Evolutionary conservation across 1,284 basidiomycete species (phyloP), one percentile per base, ranked within the genome.

Genomic region (Austroboletus novae-zelandiae): DNA sequence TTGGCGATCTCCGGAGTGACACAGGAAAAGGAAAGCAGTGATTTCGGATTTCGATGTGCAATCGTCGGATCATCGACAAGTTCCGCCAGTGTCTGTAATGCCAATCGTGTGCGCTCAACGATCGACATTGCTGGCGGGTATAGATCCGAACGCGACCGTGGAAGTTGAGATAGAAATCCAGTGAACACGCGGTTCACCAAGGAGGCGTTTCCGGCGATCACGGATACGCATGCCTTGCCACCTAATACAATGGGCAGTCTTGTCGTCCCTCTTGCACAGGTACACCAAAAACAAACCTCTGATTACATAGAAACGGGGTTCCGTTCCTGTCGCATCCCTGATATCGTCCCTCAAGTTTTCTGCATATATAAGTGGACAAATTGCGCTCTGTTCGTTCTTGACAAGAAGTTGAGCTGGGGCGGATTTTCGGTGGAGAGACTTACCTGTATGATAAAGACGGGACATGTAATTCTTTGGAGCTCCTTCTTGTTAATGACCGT

Each of bases 401-500:
- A 29, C 18, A 29, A 56, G 5, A 37, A 53, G 40, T 17, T 55
- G 40, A 50, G 45, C 30, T 18, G 45, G 10, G 35, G 14, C n/a
- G 15, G 35, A 23, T 27, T 35, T 15, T 27, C 47, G 20, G 37
- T n/a, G 10, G 27, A 43, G 17, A 15, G 31, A 54, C 54, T 43
- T 45, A 87, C 87, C 68, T 89, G 87, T 45, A 89, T 76, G n/a
- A 89, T 78, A 18, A 89, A 69, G 13, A 85, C 78, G 2, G 86
- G 87, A 56, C 80, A 79, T 7, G 63, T 77, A 46, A 89, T 77
- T 34, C 67, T 61, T n/a, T 74, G 74, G 18, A 80, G 70, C 51
- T 76, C 70, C 34, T 76, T 73, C 30, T 73, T 57, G 23, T 61
- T 75, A 48, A 88, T 64, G 5, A 77, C 73, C 42, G 74, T 74